Evolutionary conservation across 345 rosid species (phyloP).

Genomic region (Noccaea bulbosa): DNA sequence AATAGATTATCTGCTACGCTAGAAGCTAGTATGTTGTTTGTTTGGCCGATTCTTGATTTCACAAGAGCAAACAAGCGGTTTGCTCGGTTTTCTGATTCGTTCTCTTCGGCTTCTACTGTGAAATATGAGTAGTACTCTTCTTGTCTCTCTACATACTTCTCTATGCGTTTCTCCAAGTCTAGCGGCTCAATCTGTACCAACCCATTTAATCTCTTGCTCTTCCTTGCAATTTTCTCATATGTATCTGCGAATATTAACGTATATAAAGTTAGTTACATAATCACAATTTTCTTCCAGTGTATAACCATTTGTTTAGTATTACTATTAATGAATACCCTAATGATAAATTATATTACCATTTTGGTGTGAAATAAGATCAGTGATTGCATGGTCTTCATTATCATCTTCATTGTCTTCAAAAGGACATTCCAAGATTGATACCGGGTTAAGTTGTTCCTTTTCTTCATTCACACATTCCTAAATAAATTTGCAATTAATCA

Average conservation of each 20-base stretch:
- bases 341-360: background rate
- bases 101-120: conserved; percentile 6
- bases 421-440: conserved; percentile 79
- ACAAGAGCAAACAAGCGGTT: conserved; percentile 34
- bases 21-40: conserved; percentile 22
- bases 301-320: background rate
- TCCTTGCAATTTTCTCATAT: conserved; percentile 51
- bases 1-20: conserved; percentile 45
- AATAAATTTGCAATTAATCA: background rate
- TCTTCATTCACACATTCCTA: conserved; percentile 65
- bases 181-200: conserved; percentile 59
- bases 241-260: conserved; percentile 43
- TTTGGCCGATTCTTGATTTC: conserved; percentile 27
- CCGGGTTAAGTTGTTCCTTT: conserved; percentile 84
- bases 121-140: conserved; percentile 28
- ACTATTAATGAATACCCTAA: background rate
- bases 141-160: conserved; percentile 41
- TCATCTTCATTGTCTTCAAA: conserved; percentile 67
- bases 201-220: conserved; percentile 45
- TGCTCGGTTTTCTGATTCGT: conserved; percentile 31
- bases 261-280: background rate
- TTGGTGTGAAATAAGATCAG: conserved; percentile 13
- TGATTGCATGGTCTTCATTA: conserved; percentile 11
- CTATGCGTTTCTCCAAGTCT: conserved; percentile 65
- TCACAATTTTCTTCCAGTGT: background rate